A percentile compares a stretch with the other conserved stretches of the same genome.
These are phyloP conservation scores for Mycosphaerella arachidis DNA, from an alignment of 2,329 filamentous ascomycete genomes.

Conservation along the genomic window DNA sequence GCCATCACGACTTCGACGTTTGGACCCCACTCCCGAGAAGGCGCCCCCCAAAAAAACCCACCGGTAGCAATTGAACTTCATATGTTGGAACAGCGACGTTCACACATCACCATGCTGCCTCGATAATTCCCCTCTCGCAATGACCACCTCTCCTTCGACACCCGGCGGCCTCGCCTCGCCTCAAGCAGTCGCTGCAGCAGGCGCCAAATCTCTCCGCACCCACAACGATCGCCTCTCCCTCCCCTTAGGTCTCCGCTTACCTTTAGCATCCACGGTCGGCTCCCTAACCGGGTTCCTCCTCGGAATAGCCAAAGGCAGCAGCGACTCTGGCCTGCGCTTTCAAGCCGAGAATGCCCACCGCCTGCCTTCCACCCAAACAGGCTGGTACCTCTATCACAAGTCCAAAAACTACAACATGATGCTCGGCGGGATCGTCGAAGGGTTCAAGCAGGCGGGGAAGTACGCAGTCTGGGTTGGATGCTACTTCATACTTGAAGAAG, in stretches of 20 bases:
- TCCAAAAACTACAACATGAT: slow-evolving; percentile 90
- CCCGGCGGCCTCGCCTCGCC: neutral
- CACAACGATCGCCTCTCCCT: slow-evolving; percentile 30
- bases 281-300: slow-evolving; percentile 29
- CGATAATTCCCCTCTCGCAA: neutral
- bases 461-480: slow-evolving; percentile 68
- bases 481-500: slow-evolving; percentile 79
- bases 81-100: neutral
- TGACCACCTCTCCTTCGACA: neutral
- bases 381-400: slow-evolving; percentile 99
- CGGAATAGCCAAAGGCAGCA: slow-evolving; percentile 31
- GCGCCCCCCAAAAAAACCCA: too few relatives aligned
- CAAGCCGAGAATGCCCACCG: slow-evolving; percentile 95
- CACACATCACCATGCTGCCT: neutral
- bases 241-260: slow-evolving; percentile 31
- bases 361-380: slow-evolving; percentile 72
- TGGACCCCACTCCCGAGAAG: slow-evolving; percentile 1
- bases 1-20: neutral
- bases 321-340: slow-evolving; percentile 64
- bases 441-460: slow-evolving; percentile 66
- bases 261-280: slow-evolving; percentile 25
- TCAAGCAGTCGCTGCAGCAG: neutral
- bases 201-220: slow-evolving; percentile 8
- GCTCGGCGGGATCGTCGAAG: slow-evolving; percentile 72
- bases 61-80: slow-evolving; percentile 3